A percentile compares a stretch with the other conserved stretches of the same genome.
These are phyloP conservation scores for Penstemon barbatus DNA, from an alignment of 257 asterid species.

Conservation along the genomic window DNA sequence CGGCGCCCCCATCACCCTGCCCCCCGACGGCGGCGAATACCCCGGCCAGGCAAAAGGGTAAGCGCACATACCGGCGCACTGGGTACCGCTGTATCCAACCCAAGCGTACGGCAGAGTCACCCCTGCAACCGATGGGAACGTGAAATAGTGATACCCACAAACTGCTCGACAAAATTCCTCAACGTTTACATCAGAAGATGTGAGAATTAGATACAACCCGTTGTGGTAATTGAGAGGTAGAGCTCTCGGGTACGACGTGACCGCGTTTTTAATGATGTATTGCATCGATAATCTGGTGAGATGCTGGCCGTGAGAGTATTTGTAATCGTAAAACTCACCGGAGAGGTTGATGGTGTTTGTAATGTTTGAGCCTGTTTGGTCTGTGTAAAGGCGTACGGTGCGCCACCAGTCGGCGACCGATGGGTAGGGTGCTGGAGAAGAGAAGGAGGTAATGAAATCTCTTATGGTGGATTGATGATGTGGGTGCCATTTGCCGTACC, in stretches of 20 bases:
- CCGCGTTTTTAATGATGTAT: constrained; percentile 48
- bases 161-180: constrained; percentile 75
- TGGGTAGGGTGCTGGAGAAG: constrained; percentile 53
- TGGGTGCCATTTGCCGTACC: constrained; percentile 77
- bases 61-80: constrained; percentile 76
- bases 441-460: constrained; percentile 58
- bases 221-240: constrained; percentile 48
- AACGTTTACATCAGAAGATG: constrained; percentile 58
- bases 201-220: constrained; percentile 59
- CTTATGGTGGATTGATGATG: constrained; percentile 59
- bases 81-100: constrained; percentile 71
- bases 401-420: constrained; percentile 83
- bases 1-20: constrained; percentile 53
- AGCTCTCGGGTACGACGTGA: constrained; percentile 14
- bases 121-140: constrained; percentile 65
- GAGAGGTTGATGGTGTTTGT: constrained; percentile 40
- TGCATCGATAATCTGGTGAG: constrained; percentile 64
- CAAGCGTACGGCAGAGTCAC: constrained; percentile 73
- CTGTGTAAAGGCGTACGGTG: constrained; percentile 58
- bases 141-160: constrained; percentile 80
- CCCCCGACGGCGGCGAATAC: constrained; percentile 38
- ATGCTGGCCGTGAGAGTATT: constrained; percentile 52
- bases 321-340: constrained; percentile 50
- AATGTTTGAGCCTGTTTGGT: constrained; percentile 60
- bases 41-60: constrained; percentile 67